phyloP scores from a whole-genome alignment of 371 early-diverging fungal species.

The Apophysomyces ossiformis region DNA sequence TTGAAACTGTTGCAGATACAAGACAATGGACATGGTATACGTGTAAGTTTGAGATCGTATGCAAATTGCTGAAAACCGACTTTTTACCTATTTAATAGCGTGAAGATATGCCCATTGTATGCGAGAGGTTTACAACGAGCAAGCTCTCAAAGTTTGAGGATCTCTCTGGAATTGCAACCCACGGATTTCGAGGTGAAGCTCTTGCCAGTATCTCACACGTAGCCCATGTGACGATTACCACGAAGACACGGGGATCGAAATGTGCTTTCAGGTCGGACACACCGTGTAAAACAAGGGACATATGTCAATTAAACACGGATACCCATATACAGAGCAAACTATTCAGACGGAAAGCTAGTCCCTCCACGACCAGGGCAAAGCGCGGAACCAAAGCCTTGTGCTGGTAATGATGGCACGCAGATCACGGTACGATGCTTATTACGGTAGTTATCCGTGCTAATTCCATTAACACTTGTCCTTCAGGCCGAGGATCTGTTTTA shows the following conservation, averaged over 20 bases:
- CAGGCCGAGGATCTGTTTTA: slow-evolving; percentile 93
- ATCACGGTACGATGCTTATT: slow-evolving; percentile 67
- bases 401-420: slow-evolving; percentile 92
- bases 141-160: slow-evolving; percentile 92
- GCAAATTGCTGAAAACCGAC: not conserved
- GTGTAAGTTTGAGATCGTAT: slow-evolving; percentile 38
- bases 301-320: not conserved
- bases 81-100: slow-evolving; percentile 33
- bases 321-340: slow-evolving; percentile 63
- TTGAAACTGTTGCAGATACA: slow-evolving; percentile 90
- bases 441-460: not conserved
- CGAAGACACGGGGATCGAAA: slow-evolving; percentile 77
- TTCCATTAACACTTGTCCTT: not conserved
- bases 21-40: slow-evolving; percentile 98
- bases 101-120: slow-evolving; percentile 85
- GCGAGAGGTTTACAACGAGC: slow-evolving; percentile 96
- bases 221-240: slow-evolving; percentile 89
- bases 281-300: not conserved
- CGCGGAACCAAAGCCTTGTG: slow-evolving; percentile 86
- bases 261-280: slow-evolving; percentile 77
- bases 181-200: slow-evolving; percentile 99
- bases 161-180: slow-evolving; percentile 83
- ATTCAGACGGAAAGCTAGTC: slow-evolving; percentile 83
- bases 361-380: slow-evolving; percentile 71
- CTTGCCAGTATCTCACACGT: slow-evolving; percentile 96